Evolutionary conservation across 805 yeast genomes (phyloP).

Genomic region (Sugiyamaella valdiviana): DNA sequence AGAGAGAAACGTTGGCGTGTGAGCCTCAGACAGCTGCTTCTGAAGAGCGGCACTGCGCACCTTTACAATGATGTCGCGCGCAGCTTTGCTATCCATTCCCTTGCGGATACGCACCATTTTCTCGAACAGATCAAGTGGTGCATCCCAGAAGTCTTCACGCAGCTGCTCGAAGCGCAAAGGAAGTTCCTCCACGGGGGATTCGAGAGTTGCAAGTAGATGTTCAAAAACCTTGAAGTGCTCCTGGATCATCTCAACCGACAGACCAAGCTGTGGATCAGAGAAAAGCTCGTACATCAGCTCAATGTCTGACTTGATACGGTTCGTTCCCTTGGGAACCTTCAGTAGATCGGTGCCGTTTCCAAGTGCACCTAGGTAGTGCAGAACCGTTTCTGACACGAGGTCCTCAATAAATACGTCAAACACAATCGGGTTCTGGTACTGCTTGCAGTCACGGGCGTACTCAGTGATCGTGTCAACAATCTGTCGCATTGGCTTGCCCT

Average conservation of each 20-base stretch:
- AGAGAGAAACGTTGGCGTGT: slow-evolving; percentile 15
- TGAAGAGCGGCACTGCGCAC: slow-evolving; percentile 22
- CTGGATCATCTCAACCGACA: slow-evolving; percentile 32
- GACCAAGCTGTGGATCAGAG: slow-evolving; percentile 36
- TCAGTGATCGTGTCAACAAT: slow-evolving; percentile 70
- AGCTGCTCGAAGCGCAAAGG: slow-evolving; percentile 55
- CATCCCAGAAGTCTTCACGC: slow-evolving; percentile 63
- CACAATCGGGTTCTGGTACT: slow-evolving; percentile 46
- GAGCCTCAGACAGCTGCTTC: slow-evolving; percentile 12
- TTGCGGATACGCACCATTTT: slow-evolving; percentile 48
- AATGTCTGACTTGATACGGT: slow-evolving; percentile 56
- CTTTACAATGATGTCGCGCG: slow-evolving; percentile 30
- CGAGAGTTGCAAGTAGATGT: slow-evolving; percentile 51
- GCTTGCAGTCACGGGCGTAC: slow-evolving; percentile 59
- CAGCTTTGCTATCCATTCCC: slow-evolving; percentile 31
- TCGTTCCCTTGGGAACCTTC: slow-evolving; percentile 35
- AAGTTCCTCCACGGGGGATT: slow-evolving; percentile 42
- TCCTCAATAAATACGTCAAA: slow-evolving; percentile 50
- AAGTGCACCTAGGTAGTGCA: slow-evolving; percentile 45
- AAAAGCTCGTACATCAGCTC: slow-evolving; percentile 50
- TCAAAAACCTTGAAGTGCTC: slow-evolving; percentile 55
- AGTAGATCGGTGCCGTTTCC: slow-evolving; percentile 39
- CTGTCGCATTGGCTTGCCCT: slow-evolving; percentile 49
- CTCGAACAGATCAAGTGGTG: slow-evolving; percentile 64
- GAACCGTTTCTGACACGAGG: slow-evolving; percentile 45